Evolutionary conservation across 2,329 filamentous ascomycete species (phyloP), one percentile per base, ranked within the genome.

Genomic region (Stenocarpella maydis): DNA sequence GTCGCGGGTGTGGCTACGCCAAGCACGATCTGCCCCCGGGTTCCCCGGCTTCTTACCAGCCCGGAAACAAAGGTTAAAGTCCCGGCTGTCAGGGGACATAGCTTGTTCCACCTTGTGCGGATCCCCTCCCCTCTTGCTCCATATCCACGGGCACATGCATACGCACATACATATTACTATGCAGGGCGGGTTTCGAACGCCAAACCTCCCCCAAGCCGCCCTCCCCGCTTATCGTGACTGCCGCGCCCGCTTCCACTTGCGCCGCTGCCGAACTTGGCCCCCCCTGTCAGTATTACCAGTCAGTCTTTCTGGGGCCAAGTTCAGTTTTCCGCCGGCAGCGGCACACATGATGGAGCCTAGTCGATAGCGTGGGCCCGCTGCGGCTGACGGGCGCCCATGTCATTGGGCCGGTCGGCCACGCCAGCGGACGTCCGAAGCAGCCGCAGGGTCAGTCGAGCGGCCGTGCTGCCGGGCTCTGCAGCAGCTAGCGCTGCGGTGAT

Each of bases 381-480:
- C 58, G 58, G 58, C 58, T 63, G 58, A 63, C 43, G 28, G 26
- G 12, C 21, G 28, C 58, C 12, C 19, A 43, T 49, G 28, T 24
- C 41, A 63, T 63, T 63, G 58, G 58, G 43, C 24, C n/a, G 28
- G 26, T 63, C 58, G 58, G 58, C 28, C 58, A 39, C 54, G 58
- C 58, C 58, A 63, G 58, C 58, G 58, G 58, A 63, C 41, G 58
- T 63, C 58, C 58, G 58, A 49, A 63, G 41, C 41, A 63, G 28
- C 28, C 58, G 43, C 58, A 49, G 49, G 28, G 31, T 15, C 24
- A 45, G 43, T 63, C 7, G 58, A 61, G 41, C 58, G 58, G 47
- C 58, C 58, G 26, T 47, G 41, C 37, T 47, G 41, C 58, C 41
- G 58, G 58, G 43, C 31, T 15, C 41, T 49, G 43, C 58, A 63